These are phyloP conservation scores for Uronychia setigera DNA, from an alignment of 73 alveolate genomes.

Conservation along the genomic window DNA sequence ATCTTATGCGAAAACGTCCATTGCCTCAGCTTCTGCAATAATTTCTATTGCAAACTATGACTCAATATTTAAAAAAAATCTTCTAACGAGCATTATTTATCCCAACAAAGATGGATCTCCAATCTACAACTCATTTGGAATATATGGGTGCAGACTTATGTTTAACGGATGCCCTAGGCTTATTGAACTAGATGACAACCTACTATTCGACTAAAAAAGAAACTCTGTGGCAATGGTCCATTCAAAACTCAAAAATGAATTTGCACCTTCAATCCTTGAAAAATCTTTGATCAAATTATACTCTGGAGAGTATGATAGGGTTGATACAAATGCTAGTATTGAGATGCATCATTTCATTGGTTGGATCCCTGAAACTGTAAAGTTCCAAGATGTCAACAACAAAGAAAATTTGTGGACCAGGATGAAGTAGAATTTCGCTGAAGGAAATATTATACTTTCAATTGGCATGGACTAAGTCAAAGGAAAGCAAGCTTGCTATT, in stretches of 20 bases:
- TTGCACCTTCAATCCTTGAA: conserved; percentile 53
- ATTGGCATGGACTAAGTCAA: conserved; percentile 11
- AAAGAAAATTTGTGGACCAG: conserved; percentile 71
- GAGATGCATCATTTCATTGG: conserved; percentile 66
- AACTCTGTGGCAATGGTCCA: conserved; percentile 12
- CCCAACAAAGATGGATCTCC: conserved; percentile 58
- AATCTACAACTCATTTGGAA: conserved; percentile 37
- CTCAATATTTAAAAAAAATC: conserved; percentile 27
- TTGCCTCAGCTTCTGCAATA: conserved; percentile 50
- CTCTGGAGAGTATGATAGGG: conserved; percentile 10
- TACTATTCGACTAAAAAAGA: conserved; percentile 14
- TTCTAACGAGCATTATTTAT: conserved; percentile 23
- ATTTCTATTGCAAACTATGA: conserved; percentile 61
- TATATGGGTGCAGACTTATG: conserved; percentile 45
- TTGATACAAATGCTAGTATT: conserved; percentile 52
- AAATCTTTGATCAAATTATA: conserved; percentile 43
- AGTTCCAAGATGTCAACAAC: conserved; percentile 55
- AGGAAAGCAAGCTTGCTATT: conserved; percentile 1
- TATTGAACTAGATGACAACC: conserved; percentile 42
- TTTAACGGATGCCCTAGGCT: conserved; percentile 60
- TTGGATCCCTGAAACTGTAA: conserved; percentile 74
- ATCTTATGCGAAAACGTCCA: conserved; percentile 18
- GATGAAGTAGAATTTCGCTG: conserved; percentile 57
- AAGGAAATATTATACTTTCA: conserved; percentile 55
- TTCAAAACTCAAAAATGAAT: conserved; percentile 24